phyloP scores from a whole-genome alignment of 2,329 filamentous ascomycete species.

The Beauveria sp. region DNA sequence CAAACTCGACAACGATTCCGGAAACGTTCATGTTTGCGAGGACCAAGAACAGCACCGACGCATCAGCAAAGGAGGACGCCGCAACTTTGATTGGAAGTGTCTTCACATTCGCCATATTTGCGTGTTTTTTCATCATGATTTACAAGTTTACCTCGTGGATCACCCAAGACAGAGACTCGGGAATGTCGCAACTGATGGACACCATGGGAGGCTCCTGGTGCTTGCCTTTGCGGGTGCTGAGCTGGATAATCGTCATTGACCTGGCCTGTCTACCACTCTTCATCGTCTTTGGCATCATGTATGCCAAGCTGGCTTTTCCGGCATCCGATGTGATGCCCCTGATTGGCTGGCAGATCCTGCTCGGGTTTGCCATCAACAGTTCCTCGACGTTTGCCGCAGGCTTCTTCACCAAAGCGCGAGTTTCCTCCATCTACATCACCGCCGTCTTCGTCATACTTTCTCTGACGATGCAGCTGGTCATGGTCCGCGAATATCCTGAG shows the following conservation, averaged over 20 bases:
- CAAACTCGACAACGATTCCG: conserved; percentile 14
- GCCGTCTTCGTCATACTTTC: conserved; percentile 22
- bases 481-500: not conserved
- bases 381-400: conserved; percentile 48
- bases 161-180: conserved; percentile 23
- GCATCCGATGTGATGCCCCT: conserved; percentile 9
- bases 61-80: not conserved
- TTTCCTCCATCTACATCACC: conserved; percentile 24
- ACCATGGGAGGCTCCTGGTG: conserved; percentile 36
- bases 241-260: conserved; percentile 21
- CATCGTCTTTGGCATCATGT: conserved; percentile 28
- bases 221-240: conserved; percentile 19
- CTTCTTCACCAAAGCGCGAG: conserved; percentile 27
- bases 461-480: not conserved
- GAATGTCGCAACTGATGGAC: conserved; percentile 26
- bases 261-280: conserved; percentile 28
- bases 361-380: conserved; percentile 50
- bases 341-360: conserved; percentile 38
- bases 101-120: conserved; percentile 12
- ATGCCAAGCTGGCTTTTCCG: not conserved
- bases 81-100: conserved; percentile 13
- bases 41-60: not conserved
- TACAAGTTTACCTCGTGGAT: conserved; percentile 15
- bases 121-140: conserved; percentile 10
- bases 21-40: conserved; percentile 17